Conservation (phyloP, 495 filamentous ascomycete genomes). For the Talaromyces adpressus region DNA sequence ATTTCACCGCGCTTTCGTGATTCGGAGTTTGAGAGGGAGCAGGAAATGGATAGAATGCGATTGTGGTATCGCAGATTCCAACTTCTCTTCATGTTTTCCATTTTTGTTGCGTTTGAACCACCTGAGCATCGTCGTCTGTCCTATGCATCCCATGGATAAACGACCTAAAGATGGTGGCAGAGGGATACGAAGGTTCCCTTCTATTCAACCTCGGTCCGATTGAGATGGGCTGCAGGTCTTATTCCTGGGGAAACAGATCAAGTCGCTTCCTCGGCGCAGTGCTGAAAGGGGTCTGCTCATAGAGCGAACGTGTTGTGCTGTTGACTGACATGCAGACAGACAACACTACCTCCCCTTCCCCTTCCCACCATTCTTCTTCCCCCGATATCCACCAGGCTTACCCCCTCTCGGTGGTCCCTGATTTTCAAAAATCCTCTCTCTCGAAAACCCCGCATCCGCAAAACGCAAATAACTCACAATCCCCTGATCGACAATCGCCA, state of each 20-base stretch:
- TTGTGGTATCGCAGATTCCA: not conserved
- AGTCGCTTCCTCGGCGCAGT: not conserved
- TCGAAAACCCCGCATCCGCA: constrained; percentile 70
- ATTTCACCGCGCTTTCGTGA: not conserved
- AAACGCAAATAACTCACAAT: constrained; percentile 81
- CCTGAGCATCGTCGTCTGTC: constrained; percentile 65
- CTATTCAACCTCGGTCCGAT: constrained; percentile 26
- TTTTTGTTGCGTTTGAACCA: constrained; percentile 15
- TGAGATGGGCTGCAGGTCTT: constrained; percentile 21
- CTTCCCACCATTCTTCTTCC: constrained; percentile 27
- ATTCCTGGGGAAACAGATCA: constrained; percentile 28
- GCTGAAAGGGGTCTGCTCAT: not conserved
- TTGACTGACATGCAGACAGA: not conserved
- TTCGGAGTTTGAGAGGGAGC: not conserved
- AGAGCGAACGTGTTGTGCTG: not conserved
- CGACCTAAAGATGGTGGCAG: constrained; percentile 78
- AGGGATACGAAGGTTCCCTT: constrained; percentile 28
- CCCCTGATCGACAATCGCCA: constrained; percentile 86
- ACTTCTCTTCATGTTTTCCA: not conserved
- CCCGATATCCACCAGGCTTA: constrained; percentile 27
- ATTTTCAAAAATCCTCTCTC: constrained; percentile 59
- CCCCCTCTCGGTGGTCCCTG: constrained; percentile 18
- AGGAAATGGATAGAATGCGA: not conserved
- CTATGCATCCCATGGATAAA: constrained; percentile 48
- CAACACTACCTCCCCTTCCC: constrained; percentile 18